phyloP scores from a whole-genome alignment of 75 land plant species.

The Picea glauca region DNA sequence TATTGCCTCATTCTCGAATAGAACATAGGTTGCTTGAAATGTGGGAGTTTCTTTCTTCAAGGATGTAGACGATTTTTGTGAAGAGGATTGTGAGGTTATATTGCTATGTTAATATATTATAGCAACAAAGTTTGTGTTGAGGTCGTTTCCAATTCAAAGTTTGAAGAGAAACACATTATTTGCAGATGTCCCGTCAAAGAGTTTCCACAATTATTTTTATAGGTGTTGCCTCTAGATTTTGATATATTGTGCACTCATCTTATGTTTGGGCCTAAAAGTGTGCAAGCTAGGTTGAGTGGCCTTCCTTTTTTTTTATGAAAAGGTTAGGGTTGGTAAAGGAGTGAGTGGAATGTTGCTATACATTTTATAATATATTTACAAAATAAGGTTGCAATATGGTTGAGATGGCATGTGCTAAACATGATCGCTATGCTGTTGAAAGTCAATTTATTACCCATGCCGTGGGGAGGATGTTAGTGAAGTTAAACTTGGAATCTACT shows the following conservation, averaged over 20 bases:
- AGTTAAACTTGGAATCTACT: constrained; percentile 54
- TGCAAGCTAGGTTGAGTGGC: constrained; percentile 49
- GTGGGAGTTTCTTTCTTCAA: constrained; percentile 44
- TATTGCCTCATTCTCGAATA: constrained; percentile 50
- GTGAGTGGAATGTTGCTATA: not conserved
- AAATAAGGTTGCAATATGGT: constrained; percentile 75
- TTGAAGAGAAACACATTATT: constrained; percentile 60
- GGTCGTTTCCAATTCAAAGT: constrained; percentile 51
- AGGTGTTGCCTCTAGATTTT: constrained; percentile 53
- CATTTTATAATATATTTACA: constrained; percentile 2
- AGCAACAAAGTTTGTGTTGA: constrained; percentile 43
- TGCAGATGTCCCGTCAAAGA: constrained; percentile 78
- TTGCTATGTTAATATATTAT: constrained; percentile 64
- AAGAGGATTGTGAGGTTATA: constrained; percentile 29
- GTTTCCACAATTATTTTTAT: constrained; percentile 57
- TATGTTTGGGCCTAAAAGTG: constrained; percentile 89
- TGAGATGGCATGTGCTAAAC: constrained; percentile 75
- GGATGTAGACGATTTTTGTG: constrained; percentile 66
- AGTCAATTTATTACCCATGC: constrained; percentile 72
- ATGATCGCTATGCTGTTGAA: constrained; percentile 59
- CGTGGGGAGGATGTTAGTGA: constrained; percentile 64
- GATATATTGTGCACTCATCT: constrained; percentile 81
- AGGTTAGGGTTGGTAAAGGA: constrained; percentile 45
- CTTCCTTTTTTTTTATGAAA: constrained; percentile 81
- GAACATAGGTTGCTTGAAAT: constrained; percentile 18